Evolutionary conservation across 345 rosid genomes (phyloP), one percentile per base, ranked within the genome.

Genomic region (Camelina hispida): DNA sequence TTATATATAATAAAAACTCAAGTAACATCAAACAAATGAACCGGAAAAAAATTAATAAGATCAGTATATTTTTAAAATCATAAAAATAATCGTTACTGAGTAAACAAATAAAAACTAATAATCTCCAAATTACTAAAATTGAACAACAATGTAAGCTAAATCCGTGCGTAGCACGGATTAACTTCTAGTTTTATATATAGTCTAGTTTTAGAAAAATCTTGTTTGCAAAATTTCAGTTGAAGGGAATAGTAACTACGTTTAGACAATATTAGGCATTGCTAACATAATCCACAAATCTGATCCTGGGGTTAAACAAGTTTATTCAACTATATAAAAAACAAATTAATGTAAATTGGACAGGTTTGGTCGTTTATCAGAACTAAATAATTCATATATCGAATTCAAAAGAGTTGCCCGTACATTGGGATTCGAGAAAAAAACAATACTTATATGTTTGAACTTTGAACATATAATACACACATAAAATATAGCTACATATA

Each of bases 381-480:
- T 34, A 47, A 62, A 48, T 14, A 48, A 48, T 35, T 34, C 12
- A 15, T 28, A 25, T 13, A 20, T 35, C 34, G 14, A 50, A 10
- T 12, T 22, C 30, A 72, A 42, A 55, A 28, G 54, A 40, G 6
- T 11, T 18, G 9, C 14, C 23, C 16, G 5, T 13, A 42, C 61
- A 60, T 62, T 9, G 54, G 56, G 70, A 66, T 25, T 40, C 6
- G 25, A 38, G 38, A 53, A 40, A 53, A 53, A 30, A 17, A 14
- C 10, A 32, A 30, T 11, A 52, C 3, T 13, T 9, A 50, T 0
- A 35, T 7, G 14, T 2, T 42, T 1, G 6, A 20, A 14, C 60
- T 9, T 42, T 3, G 6, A 20, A 14, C 60, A 52, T n/a, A 55
- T 4, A 67, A 8, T 5, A 60, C 6, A 40, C n/a, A 68, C 12